Conservation (phyloP, 2,329 filamentous ascomycete species). For the Neurospora sp. region DNA sequence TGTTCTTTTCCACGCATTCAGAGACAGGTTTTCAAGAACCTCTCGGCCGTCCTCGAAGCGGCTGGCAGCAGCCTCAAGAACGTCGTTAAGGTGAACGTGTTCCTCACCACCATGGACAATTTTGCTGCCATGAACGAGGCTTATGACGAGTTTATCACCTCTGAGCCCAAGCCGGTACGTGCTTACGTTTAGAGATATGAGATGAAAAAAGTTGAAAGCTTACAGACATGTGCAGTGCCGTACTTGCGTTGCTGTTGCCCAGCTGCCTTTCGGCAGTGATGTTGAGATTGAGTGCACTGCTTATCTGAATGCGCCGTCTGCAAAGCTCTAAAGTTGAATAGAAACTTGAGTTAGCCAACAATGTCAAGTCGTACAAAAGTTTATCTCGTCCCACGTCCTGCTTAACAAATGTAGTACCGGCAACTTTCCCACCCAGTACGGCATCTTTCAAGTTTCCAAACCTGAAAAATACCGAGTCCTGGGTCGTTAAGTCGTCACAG, state of each 20-base stretch:
- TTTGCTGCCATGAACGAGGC: conserved; percentile 50
- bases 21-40: conserved; percentile 48
- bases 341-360: neutral
- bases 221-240: conserved; percentile 27
- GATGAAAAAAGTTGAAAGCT: neutral
- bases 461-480: too few species aligned
- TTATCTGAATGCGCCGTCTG: neutral
- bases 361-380: neutral
- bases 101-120: conserved; percentile 54
- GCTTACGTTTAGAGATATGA: conserved; percentile 18
- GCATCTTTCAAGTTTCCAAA: neutral
- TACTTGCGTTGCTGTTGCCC: conserved; percentile 65
- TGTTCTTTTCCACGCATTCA: conserved; percentile 19
- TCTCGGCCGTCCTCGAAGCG: conserved; percentile 48
- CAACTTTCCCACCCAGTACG: neutral
- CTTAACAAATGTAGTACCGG: neutral
- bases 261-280: conserved; percentile 59
- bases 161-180: conserved; percentile 37
- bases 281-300: conserved; percentile 71
- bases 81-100: conserved; percentile 59
- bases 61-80: conserved; percentile 50
- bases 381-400: neutral
- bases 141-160: conserved; percentile 39
- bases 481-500: too few species aligned
- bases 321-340: neutral